Evolutionary conservation across 257 asterid species (phyloP).

Genomic region (Jacaranda mimosifolia): DNA sequence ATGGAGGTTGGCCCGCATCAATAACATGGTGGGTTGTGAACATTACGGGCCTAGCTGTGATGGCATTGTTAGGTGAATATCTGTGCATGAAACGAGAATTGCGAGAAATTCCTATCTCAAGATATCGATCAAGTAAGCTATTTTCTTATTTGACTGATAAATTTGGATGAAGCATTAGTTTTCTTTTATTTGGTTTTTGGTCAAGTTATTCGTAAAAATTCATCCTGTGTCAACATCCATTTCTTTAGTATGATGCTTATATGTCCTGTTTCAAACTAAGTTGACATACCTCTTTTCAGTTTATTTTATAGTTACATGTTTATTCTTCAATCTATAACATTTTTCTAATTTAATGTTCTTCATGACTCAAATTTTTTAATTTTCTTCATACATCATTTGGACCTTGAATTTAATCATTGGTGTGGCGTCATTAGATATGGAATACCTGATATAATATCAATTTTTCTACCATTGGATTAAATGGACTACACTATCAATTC

Average conservation of each 20-base stretch:
- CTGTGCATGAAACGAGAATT: conserved; percentile 83
- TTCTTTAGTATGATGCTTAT: too few relatives aligned
- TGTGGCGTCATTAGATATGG: neutral
- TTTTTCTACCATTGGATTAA: neutral
- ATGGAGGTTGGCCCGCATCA: conserved; percentile 97
- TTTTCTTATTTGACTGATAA: conserved; percentile 17
- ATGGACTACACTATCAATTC: neutral
- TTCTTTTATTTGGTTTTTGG: neutral
- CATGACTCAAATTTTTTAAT: neutral
- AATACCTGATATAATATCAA: neutral
- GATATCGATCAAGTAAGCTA: conserved; percentile 83
- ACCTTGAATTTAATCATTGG: neutral
- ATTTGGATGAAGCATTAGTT: conserved; percentile 14
- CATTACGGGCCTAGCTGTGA: conserved; percentile 75
- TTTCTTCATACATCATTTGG: neutral
- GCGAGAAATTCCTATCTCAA: conserved; percentile 83
- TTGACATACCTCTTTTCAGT: too few relatives aligned
- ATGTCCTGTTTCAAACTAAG: neutral
- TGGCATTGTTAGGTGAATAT: conserved; percentile 86
- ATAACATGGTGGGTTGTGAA: conserved; percentile 94
- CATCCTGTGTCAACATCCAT: neutral
- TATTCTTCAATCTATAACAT: neutral
- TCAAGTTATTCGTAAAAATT: conserved; percentile 5
- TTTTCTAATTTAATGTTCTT: conserved; percentile 5
- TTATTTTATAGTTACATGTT: neutral